These are phyloP conservation scores for Achaetomiella virescens DNA, from an alignment of 495 filamentous ascomycete genomes.

Conservation along the genomic window DNA sequence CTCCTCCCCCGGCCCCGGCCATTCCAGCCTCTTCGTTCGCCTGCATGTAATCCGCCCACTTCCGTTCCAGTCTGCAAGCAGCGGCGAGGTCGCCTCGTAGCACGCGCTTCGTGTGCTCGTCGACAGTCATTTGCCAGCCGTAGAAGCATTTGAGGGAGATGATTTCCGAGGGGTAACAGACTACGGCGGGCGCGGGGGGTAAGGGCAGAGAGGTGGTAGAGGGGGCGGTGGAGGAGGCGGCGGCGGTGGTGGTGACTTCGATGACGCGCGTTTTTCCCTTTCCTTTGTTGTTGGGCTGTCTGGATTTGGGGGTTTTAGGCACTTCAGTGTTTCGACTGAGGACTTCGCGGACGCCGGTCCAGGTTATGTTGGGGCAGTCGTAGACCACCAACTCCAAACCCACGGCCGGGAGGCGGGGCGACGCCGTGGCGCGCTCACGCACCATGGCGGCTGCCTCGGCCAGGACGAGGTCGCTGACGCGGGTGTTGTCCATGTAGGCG, in stretches of 20 bases:
- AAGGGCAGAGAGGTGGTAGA: not conserved
- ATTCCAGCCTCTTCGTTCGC: constrained; percentile 74
- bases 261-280: not conserved
- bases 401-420: constrained; percentile 28
- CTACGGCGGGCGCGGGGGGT: not conserved
- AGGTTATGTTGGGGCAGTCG: constrained; percentile 84
- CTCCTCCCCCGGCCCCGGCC: constrained; percentile 54
- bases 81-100: constrained; percentile 63
- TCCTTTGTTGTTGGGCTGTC: not conserved
- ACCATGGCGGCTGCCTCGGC: constrained; percentile 77
- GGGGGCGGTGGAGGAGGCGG: no score
- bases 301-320: constrained; percentile 35
- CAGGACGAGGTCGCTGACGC: constrained; percentile 79
- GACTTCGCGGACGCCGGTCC: constrained; percentile 85
- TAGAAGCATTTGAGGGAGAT: constrained; percentile 90
- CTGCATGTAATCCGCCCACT: constrained; percentile 95
- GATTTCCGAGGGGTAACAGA: constrained; percentile 45
- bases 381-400: constrained; percentile 78
- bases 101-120: constrained; percentile 84
- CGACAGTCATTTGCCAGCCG: constrained; percentile 88
- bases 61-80: constrained; percentile 70
- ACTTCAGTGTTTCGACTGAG: constrained; percentile 75
- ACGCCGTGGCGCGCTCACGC: constrained; percentile 49
- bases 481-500: constrained; percentile 91
- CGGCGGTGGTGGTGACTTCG: not conserved